Base-by-base conservation (phyloP, 129 eudicot genomes). In the Artemisia tridentata region DNA sequence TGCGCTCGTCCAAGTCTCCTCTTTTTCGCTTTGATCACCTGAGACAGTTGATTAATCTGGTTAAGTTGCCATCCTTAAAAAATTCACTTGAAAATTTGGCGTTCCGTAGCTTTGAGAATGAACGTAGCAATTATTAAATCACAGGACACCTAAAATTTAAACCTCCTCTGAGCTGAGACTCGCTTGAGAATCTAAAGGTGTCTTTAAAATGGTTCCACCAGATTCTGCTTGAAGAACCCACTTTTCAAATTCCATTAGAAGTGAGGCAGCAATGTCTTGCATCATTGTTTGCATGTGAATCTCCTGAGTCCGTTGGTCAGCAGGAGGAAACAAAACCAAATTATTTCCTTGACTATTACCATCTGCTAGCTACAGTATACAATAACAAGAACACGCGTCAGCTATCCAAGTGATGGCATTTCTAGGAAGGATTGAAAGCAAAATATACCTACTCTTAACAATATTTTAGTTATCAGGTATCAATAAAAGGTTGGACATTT, bases 131-230 rank as follows among this genome's bases (percentile, higher is more conserved):
- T 18, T 80, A 82, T 63, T 64, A 80, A 83, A 86, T 75, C 69
- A 73, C 80, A 76, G 83, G 88, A 89, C 88, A 89, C 98, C 98
- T 92, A 92, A 92, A 85, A 85, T 77, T 82, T 86, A 86, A 89
- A 93, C 99, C 99, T 93, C 99, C 95, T 93, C 99, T 83, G 99
- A 93, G 84, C 92, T 86, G 75, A 93, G 99, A 87, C 90, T 93
- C 76, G 97, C 97, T 93, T 93, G 99, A 77, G 97, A 90, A 87
- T 93, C 99, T 77, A 93, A 72, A 84, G 99, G 99, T 27, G 99
- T 93, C 89, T 93, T 93, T 67, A 93, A 72, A 81, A 93, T 90
- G 31, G 92, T 93, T 78, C 99, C 99, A 71, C 90, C 97, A 77
- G 99, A 93, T 77, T 93, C 99, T 48, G 99, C 97, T 74, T 88